phyloP scores from a whole-genome alignment of 2,329 filamentous ascomycete genomes.

The Ilyonectria sp. region DNA sequence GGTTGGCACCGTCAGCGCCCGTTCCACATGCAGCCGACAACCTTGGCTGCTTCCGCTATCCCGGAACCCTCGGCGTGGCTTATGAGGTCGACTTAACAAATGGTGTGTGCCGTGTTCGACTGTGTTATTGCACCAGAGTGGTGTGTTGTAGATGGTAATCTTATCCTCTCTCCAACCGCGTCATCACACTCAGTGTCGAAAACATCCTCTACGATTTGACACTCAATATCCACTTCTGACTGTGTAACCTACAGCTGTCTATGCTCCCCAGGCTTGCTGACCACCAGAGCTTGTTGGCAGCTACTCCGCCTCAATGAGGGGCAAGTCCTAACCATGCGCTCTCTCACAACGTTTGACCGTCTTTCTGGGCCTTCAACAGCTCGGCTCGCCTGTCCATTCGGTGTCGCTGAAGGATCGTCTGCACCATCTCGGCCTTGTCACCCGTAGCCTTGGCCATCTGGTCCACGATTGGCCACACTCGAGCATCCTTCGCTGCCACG shows the following conservation, averaged over 20 bases:
- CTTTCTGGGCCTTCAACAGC: conserved; percentile 15
- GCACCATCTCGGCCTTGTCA: conserved; percentile 39
- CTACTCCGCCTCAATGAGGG: not conserved
- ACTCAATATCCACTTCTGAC: conserved; percentile 7
- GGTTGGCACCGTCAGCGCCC: conserved; percentile 26
- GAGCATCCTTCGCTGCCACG: conserved; percentile 48
- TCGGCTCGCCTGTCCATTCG: conserved; percentile 41
- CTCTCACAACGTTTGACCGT: not conserved
- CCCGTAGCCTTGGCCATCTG: conserved; percentile 42
- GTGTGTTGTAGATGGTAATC: not conserved
- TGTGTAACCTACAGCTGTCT: not conserved
- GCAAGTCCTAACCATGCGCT: not conserved
- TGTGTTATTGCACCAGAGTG: not conserved
- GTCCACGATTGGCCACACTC: conserved; percentile 54
- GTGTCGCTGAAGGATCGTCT: conserved; percentile 45
- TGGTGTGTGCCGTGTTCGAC: conserved; percentile 8
- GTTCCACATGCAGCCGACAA: conserved; percentile 16
- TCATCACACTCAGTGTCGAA: not conserved
- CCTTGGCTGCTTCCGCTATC: conserved; percentile 14
- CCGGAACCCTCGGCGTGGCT: conserved; percentile 43
- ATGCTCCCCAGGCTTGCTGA: conserved; percentile 7
- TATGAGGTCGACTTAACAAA: conserved; percentile 25
- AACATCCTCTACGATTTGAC: not conserved
- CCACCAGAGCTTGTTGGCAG: conserved; percentile 21
- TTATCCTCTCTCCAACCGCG: not conserved